Evolutionary conservation across 495 filamentous ascomycete genomes (phyloP).

Genomic region (Daldinia grandis): DNA sequence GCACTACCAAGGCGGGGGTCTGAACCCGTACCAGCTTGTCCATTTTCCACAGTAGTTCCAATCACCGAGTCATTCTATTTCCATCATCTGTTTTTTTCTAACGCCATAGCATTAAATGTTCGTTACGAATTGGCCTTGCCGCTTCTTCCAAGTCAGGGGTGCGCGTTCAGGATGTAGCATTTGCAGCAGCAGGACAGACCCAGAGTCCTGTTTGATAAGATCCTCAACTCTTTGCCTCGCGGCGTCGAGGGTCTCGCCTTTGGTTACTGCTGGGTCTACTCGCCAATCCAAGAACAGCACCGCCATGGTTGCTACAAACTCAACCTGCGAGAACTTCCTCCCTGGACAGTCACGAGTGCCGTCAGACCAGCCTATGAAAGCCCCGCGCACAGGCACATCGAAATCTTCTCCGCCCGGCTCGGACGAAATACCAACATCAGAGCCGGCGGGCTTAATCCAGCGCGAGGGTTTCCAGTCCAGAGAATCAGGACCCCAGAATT

Average conservation of each 20-base stretch:
- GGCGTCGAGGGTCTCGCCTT: slow-evolving; percentile 52
- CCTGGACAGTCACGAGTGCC: slow-evolving; percentile 60
- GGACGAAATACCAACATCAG: too few relatives aligned
- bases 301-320: slow-evolving; percentile 61
- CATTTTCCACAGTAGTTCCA: too few relatives aligned
- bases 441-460: slow-evolving; percentile 42
- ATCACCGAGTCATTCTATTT: too few relatives aligned
- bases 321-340: slow-evolving; percentile 61
- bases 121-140: too few relatives aligned
- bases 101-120: too few relatives aligned
- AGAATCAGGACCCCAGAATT: slow-evolving; percentile 44
- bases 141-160: too few relatives aligned
- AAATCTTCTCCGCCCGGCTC: slow-evolving; percentile 39
- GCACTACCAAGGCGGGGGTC: too few relatives aligned
- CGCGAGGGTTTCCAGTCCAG: slow-evolving; percentile 48
- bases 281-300: slow-evolving; percentile 51
- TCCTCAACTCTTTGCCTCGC: too few relatives aligned
- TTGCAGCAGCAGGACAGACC: slow-evolving; percentile 48
- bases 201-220: slow-evolving; percentile 48
- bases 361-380: slow-evolving; percentile 59
- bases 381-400: slow-evolving; percentile 46
- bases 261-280: slow-evolving; percentile 39
- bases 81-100: too few relatives aligned
- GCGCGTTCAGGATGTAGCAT: slow-evolving; percentile 52
- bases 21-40: too few relatives aligned